Evolutionary conservation across 2,329 filamentous ascomycete genomes (phyloP).

Genomic region (Aspergillus tamarii): DNA sequence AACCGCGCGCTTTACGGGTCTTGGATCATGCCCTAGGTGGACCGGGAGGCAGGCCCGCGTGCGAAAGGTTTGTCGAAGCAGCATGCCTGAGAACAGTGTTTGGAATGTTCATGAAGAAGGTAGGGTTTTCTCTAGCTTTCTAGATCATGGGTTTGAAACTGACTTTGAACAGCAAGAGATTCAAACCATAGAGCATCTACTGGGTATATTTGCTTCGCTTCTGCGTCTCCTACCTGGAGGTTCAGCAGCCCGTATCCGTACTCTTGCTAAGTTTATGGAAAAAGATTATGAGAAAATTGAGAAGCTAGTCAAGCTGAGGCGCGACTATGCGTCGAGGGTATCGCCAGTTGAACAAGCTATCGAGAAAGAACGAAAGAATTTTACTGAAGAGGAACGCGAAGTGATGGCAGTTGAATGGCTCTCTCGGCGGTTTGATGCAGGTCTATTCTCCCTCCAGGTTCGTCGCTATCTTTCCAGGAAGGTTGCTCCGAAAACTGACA

Average conservation of each 20-base stretch:
- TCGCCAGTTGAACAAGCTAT: constrained; percentile 66
- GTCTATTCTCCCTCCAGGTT: constrained; percentile 76
- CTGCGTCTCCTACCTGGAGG: constrained; percentile 77
- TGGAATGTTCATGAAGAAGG: constrained; percentile 82
- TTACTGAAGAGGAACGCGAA: constrained; percentile 63
- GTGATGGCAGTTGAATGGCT: constrained; percentile 72
- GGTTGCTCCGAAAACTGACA: constrained; percentile 3
- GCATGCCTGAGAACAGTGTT: constrained; percentile 85
- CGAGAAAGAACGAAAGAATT: constrained; percentile 56
- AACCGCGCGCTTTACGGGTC: constrained; percentile 74
- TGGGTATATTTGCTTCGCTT: constrained; percentile 83
- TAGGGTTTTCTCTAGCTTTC: constrained; percentile 19
- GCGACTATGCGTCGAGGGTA: constrained; percentile 69
- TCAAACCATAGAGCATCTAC: constrained; percentile 73
- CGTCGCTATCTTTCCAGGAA: constrained; percentile 9
- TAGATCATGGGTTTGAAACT: constrained; percentile 14
- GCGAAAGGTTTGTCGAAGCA: constrained; percentile 75
- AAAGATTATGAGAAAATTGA: constrained; percentile 85
- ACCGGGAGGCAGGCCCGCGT: constrained; percentile 63
- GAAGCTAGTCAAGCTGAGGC: constrained; percentile 71
- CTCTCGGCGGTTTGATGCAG: constrained; percentile 76
- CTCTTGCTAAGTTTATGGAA: constrained; percentile 92
- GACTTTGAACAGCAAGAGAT: constrained; percentile 57
- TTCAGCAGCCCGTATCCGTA: constrained; percentile 76
- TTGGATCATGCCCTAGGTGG: constrained; percentile 79